Evolutionary conservation across 768 basidiomycete genomes (phyloP).

Genomic region (Phaeotremella skinneri): DNA sequence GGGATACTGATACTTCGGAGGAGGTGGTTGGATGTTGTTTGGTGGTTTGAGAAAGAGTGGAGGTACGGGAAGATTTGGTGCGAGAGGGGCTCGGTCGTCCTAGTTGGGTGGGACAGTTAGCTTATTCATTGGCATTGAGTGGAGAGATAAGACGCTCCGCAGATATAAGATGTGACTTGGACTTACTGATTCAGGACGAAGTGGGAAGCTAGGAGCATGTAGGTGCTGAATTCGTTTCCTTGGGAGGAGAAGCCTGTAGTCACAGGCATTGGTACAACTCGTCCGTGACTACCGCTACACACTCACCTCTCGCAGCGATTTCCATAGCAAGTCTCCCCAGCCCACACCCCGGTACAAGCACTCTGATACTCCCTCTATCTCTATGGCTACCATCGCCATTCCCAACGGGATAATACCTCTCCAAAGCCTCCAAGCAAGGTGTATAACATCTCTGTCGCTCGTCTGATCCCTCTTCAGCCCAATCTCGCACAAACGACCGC

Average conservation of each 20-base stretch:
- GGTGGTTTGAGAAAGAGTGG: constrained; percentile 85
- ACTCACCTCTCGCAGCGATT: constrained; percentile 71
- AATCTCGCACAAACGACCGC: constrained; percentile 90
- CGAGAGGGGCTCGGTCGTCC: constrained; percentile 66
- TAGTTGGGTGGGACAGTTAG: constrained; percentile 31
- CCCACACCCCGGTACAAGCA: constrained; percentile 87
- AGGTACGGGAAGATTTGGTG: constrained; percentile 83
- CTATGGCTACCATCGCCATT: constrained; percentile 35
- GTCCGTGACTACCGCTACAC: background rate
- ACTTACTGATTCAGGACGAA: constrained; percentile 80
- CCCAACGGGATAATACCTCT: constrained; percentile 60
- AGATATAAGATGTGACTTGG: background rate
- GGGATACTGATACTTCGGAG: constrained; percentile 71
- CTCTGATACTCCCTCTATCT: constrained; percentile 59
- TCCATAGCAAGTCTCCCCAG: constrained; percentile 86
- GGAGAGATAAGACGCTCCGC: background rate
- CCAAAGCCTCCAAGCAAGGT: constrained; percentile 74
- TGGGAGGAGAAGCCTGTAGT: constrained; percentile 80
- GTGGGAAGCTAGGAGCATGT: constrained; percentile 86
- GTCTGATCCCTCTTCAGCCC: constrained; percentile 76
- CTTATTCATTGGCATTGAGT: background rate
- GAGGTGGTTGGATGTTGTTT: constrained; percentile 58
- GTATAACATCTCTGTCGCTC: constrained; percentile 78
- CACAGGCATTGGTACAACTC: background rate
- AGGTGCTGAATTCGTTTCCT: constrained; percentile 93